Evolutionary conservation across 2,329 filamentous ascomycete species (phyloP).

Genomic region (Bisporella sp.): DNA sequence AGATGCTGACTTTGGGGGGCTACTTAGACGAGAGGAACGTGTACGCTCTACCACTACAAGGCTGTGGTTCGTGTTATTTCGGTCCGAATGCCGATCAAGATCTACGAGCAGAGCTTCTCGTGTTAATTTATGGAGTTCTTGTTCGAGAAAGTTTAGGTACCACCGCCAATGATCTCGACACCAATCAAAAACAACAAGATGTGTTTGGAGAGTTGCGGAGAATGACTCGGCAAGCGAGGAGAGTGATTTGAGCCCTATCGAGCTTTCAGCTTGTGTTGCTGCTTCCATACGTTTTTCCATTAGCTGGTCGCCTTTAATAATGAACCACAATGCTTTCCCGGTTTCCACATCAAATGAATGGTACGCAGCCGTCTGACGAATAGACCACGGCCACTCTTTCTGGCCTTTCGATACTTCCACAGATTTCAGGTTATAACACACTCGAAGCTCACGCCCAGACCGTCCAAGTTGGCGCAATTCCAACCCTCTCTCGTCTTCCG

Average conservation of each 20-base stretch:
- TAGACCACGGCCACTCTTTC: conserved; percentile 26
- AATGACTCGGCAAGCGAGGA: conserved; percentile 11
- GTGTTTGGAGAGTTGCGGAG: conserved; percentile 23
- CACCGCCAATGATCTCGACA: conserved; percentile 35
- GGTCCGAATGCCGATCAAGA: not conserved
- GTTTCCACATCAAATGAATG: conserved; percentile 32
- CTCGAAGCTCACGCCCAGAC: conserved; percentile 29
- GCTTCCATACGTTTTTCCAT: conserved; percentile 26
- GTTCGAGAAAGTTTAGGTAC: conserved; percentile 33
- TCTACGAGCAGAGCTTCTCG: not conserved
- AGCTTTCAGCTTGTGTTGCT: conserved; percentile 3
- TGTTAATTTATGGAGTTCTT: conserved; percentile 2
- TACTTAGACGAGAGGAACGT: not conserved
- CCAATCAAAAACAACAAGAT: conserved; percentile 31
- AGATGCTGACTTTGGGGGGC: not conserved
- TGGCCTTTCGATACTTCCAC: conserved; percentile 21
- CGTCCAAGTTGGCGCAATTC: conserved; percentile 25
- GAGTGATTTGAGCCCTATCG: not conserved
- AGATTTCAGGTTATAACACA: conserved; percentile 35
- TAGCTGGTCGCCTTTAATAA: conserved; percentile 30
- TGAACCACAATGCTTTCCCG: conserved; percentile 29
- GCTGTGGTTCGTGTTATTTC: not conserved
- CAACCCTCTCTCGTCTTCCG: conserved; percentile 2
- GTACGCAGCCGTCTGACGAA: conserved; percentile 31
- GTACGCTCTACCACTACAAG: not conserved